phyloP scores from a whole-genome alignment of 176 grass and related monocot genomes.

The Metroxylon sagu region DNA sequence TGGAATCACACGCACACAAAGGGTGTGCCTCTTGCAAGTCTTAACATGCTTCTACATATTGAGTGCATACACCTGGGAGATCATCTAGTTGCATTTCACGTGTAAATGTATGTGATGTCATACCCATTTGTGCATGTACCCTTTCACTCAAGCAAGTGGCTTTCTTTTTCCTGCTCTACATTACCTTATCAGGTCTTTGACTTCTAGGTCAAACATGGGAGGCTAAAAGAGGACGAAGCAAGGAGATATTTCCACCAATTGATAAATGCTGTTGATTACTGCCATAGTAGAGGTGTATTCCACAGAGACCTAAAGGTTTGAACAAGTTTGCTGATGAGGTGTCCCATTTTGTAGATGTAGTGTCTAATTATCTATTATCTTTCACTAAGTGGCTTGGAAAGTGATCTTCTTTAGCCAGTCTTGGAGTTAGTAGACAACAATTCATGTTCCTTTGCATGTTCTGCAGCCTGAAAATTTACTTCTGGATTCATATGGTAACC shows the following conservation, averaged over 20 bases:
- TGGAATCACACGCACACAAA: too few species aligned
- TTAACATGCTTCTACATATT: too few species aligned
- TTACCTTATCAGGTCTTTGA: neutral
- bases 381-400: too few species aligned
- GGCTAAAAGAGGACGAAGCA: slow-evolving; percentile 78
- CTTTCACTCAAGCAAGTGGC: too few species aligned
- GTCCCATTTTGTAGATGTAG: neutral
- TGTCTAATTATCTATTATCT: neutral
- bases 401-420: too few species aligned
- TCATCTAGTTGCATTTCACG: too few species aligned
- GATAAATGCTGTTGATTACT: slow-evolving; percentile 96
- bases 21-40: too few species aligned
- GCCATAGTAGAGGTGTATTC: slow-evolving; percentile 88
- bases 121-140: neutral
- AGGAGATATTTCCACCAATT: slow-evolving; percentile 94
- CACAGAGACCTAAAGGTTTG: slow-evolving; percentile 94
- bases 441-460: slow-evolving; percentile 4
- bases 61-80: too few species aligned
- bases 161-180: too few species aligned
- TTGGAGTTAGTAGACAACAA: neutral
- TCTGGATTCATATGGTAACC: slow-evolving; percentile 67
- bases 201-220: slow-evolving; percentile 59
- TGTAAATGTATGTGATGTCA: too few species aligned
- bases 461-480: slow-evolving; percentile 96
- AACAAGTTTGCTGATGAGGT: slow-evolving; percentile 4